These are phyloP conservation scores for Chlorociboria aeruginascens DNA, from an alignment of 495 filamentous ascomycete species.

Conservation along the genomic window DNA sequence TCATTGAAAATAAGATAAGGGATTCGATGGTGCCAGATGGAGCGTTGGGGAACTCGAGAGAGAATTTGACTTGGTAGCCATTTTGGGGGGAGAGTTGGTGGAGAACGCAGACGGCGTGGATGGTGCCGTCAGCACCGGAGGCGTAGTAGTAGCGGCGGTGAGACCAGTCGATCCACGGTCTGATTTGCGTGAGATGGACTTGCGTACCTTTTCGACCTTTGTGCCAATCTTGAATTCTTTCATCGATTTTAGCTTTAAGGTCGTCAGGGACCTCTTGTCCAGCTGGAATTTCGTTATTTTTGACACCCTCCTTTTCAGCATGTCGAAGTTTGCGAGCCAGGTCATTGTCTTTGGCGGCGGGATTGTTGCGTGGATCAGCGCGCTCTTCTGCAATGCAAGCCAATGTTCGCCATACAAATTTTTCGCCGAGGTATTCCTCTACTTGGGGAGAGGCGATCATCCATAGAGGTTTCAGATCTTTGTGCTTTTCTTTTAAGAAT, in stretches of 20 bases:
- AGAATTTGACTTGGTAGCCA: slow-evolving; percentile 83
- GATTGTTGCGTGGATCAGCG: slow-evolving; percentile 41
- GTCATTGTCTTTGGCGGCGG: slow-evolving; percentile 26
- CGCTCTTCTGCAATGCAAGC: slow-evolving; percentile 79
- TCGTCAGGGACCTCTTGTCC: slow-evolving; percentile 51
- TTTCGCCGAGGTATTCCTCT: slow-evolving; percentile 61
- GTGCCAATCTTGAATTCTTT: slow-evolving; percentile 68
- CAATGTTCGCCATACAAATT: slow-evolving; percentile 71
- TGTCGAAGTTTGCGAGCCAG: slow-evolving; percentile 61
- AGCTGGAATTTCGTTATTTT: slow-evolving; percentile 50
- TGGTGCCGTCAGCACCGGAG: slow-evolving; percentile 48
- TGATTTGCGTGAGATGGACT: slow-evolving; percentile 75
- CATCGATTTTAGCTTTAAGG: slow-evolving; percentile 50
- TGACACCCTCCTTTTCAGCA: slow-evolving; percentile 66
- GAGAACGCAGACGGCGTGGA: slow-evolving; percentile 62
- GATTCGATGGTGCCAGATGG: slow-evolving; percentile 72
- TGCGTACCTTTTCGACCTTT: slow-evolving; percentile 65
- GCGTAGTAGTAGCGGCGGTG: slow-evolving; percentile 79
- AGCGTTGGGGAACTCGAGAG: slow-evolving; percentile 69
- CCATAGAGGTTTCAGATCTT: slow-evolving; percentile 65
- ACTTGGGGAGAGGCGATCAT: slow-evolving; percentile 56
- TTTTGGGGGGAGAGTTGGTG: slow-evolving; percentile 61
- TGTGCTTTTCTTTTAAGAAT: slow-evolving; percentile 54
- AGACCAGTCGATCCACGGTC: slow-evolving; percentile 63
- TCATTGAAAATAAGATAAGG: slow-evolving; percentile 66